Percentiles rank a stretch among this genome's conserved stretches.
phyloP scores from a whole-genome alignment of 352 stramenopile genomes.

The Peronospora belbahrii region DNA sequence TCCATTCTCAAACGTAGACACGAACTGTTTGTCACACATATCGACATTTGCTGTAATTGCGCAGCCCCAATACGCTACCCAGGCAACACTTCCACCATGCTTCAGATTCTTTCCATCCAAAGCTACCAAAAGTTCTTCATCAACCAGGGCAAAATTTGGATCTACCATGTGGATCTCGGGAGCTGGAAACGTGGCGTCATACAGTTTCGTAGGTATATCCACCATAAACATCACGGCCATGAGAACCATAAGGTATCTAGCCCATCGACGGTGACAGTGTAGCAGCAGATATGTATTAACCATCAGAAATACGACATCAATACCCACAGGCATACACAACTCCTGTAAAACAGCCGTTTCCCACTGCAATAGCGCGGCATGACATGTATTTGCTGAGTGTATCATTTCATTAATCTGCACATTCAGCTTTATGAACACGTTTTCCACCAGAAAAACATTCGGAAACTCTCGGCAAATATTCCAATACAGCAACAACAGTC shows the following conservation, averaged over 20 bases:
- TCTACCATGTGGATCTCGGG: conserved; percentile 55
- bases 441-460: conserved; percentile 28
- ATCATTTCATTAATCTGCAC: conserved; percentile 34
- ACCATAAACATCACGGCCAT: conserved; percentile 40
- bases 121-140: conserved; percentile 63
- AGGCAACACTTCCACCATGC: conserved; percentile 56
- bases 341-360: conserved; percentile 44
- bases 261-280: conserved; percentile 50
- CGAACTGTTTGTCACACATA: conserved; percentile 69
- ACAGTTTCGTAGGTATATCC: conserved; percentile 40
- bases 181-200: conserved; percentile 44
- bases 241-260: conserved; percentile 35
- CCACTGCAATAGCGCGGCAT: conserved; percentile 33
- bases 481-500: conserved; percentile 50
- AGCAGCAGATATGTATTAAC: conserved; percentile 39
- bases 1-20: conserved; percentile 47
- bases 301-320: conserved; percentile 40
- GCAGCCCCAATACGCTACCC: conserved; percentile 79
- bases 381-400: conserved; percentile 28
- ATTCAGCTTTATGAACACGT: conserved; percentile 35
- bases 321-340: conserved; percentile 42
- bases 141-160: conserved; percentile 55
- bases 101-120: conserved; percentile 73
- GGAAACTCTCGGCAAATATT: conserved; percentile 52
- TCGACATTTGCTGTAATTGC: conserved; percentile 47